Conservation (phyloP, 768 basidiomycete genomes). For the Basidioascus undulatus region DNA sequence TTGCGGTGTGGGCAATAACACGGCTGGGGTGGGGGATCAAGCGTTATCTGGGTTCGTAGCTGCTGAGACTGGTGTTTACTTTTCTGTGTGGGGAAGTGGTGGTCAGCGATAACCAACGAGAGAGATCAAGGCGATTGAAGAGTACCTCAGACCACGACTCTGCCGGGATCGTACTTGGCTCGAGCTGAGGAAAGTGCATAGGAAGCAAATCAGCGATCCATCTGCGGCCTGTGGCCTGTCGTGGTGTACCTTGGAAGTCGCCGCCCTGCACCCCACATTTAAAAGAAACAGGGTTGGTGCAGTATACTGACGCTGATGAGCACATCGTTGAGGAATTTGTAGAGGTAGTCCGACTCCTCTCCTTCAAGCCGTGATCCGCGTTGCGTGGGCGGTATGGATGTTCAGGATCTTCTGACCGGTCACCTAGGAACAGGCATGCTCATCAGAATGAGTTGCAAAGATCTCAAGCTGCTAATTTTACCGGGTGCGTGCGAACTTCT, state of each 20-base stretch:
- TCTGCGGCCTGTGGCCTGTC: slow-evolving; percentile 7
- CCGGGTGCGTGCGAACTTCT: slow-evolving; percentile 34
- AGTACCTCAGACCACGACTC: slow-evolving; percentile 32
- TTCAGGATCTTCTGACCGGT: slow-evolving; percentile 40
- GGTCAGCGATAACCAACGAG: neutral
- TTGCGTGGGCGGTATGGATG: slow-evolving; percentile 33
- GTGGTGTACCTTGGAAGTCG: neutral
- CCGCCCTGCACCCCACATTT: neutral
- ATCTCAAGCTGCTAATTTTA: too few relatives aligned
- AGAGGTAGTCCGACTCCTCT: slow-evolving; percentile 31
- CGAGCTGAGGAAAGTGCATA: slow-evolving; percentile 29
- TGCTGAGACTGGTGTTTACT: too few relatives aligned
- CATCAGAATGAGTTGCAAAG: too few relatives aligned
- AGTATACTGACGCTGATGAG: neutral
- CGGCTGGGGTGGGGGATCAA: slow-evolving; percentile 23
- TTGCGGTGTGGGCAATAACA: slow-evolving; percentile 26
- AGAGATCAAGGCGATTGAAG: neutral
- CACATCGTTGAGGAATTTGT: slow-evolving; percentile 29
- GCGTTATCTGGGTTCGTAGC: too few relatives aligned
- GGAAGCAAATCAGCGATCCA: too few relatives aligned
- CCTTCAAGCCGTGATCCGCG: slow-evolving; percentile 30
- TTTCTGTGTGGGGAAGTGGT: too few relatives aligned
- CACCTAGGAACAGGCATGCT: too few relatives aligned
- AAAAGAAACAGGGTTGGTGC: neutral
- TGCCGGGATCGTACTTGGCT: slow-evolving; percentile 28